Base-by-base conservation (phyloP, 2,329 filamentous ascomycete genomes). In the Epichloe hybrida region DNA sequence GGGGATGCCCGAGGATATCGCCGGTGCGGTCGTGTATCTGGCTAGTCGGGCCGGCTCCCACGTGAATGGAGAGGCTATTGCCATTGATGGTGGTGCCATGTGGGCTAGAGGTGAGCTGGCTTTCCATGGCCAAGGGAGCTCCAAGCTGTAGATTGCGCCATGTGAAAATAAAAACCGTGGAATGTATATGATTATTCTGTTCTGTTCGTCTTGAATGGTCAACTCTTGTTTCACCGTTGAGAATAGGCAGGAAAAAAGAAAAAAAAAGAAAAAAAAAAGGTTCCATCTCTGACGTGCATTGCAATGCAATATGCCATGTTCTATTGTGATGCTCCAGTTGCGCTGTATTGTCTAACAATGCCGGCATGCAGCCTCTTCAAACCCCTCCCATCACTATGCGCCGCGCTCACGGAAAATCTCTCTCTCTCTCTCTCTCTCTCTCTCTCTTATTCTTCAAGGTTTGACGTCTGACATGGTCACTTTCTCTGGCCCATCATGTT, bases 1-100 rank as follows among this genome's bases (percentile, higher is more conserved):
- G 27, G 88, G 88, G 0, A 61, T 69, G 54, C 77, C 86, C 0
- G 87, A 91, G 69, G 88, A 93, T 67, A 84, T 93, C 59, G 87
- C 85, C 0, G 88, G 83, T 0, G 75, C 78, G 2, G 81, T 93
- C 2, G 84, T 93, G 12, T 94, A 81, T 63, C 69, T 93, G 56
- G 73, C 77, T 43, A 83, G 79, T 56, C 74, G 84, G 45, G 86
- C 83, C 0, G 80, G 80, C 0, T 67, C 75, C 4, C 83, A 91
- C 64, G 76, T 89, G 37, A 90, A 89, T 61, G 86, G 80, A 2
- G 81, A 80, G 54, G 75, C 77, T 4, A 69, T 89, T 53, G 79
- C 79, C 54, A 72, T 89, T 54, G 85, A 90, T 64, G 86, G 86
- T 2, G 86, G 86, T 3, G 71, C 74, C 5, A 41, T 78, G 60